Conservation (phyloP, 78 protist genomes). For the Isochrysis galbana region DNA sequence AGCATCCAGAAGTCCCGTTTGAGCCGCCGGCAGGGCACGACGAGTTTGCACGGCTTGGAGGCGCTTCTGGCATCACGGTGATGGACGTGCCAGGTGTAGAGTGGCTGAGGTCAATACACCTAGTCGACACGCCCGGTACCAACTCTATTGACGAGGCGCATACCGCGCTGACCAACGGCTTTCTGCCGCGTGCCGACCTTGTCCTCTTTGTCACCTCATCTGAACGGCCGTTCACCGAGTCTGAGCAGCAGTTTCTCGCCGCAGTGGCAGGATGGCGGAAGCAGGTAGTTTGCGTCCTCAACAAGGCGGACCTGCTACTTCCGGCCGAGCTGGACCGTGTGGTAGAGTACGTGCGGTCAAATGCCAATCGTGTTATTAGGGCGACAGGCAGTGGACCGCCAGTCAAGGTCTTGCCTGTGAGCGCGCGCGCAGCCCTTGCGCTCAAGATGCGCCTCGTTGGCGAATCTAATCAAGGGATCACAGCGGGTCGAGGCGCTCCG, state of each 20-base stretch:
- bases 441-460: not conserved
- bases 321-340: not conserved
- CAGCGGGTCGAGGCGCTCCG: too few relatives aligned
- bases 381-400: not conserved
- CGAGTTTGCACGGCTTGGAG: too few relatives aligned
- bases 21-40: not conserved
- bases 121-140: constrained; percentile 21
- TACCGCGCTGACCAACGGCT: not conserved
- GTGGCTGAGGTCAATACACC: not conserved
- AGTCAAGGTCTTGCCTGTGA: not conserved
- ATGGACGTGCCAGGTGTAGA: not conserved
- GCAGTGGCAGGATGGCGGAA: not conserved
- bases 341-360: not conserved
- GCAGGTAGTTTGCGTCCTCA: not conserved
- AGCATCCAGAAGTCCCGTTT: not conserved
- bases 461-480: too few relatives aligned
- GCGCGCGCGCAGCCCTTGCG: not conserved
- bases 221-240: not conserved
- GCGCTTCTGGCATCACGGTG: not conserved
- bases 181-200: not conserved
- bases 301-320: not conserved
- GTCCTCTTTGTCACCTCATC: constrained; percentile 4
- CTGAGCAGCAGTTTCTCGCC: not conserved
- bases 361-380: not conserved
- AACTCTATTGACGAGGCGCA: not conserved